These are phyloP conservation scores for Erodium texanum DNA, from an alignment of 441 rosid genomes.

Conservation along the genomic window DNA sequence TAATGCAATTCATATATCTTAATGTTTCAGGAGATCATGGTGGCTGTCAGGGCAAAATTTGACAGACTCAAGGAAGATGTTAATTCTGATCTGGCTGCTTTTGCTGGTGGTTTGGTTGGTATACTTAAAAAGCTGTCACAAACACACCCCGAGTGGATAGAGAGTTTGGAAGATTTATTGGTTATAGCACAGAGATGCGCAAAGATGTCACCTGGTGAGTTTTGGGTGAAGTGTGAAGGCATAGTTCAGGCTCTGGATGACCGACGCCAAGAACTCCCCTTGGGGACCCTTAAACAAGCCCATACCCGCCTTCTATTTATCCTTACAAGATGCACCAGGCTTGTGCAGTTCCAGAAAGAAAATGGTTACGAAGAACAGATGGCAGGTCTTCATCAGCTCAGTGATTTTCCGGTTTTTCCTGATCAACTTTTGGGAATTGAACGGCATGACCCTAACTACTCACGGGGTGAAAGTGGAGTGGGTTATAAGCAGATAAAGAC, in stretches of 20 bases:
- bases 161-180: conserved; percentile 73
- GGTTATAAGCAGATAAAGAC: conserved; percentile 40
- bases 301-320: conserved; percentile 87
- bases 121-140: conserved; percentile 54
- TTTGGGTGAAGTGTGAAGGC: conserved; percentile 82
- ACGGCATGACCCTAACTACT: conserved; percentile 42
- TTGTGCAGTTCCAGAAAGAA: conserved; percentile 95
- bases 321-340: conserved; percentile 91
- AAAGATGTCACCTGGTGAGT: conserved; percentile 71
- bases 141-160: conserved; percentile 63
- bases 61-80: conserved; percentile 90
- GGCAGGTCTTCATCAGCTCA: conserved; percentile 67
- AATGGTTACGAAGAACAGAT: conserved; percentile 72
- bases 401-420: conserved; percentile 93
- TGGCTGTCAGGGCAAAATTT: conserved; percentile 73
- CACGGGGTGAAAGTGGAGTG: conserved; percentile 33
- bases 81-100: conserved; percentile 74
- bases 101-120: conserved; percentile 83
- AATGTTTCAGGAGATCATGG: conserved; percentile 61
- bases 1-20: background rate
- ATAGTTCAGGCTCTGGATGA: conserved; percentile 87
- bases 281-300: conserved; percentile 88
- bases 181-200: conserved; percentile 68
- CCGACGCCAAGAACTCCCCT: conserved; percentile 84
- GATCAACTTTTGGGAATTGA: conserved; percentile 54